phyloP scores from a whole-genome alignment of 2,329 filamentous ascomycete genomes.

The Colletotrichum eleusines region DNA sequence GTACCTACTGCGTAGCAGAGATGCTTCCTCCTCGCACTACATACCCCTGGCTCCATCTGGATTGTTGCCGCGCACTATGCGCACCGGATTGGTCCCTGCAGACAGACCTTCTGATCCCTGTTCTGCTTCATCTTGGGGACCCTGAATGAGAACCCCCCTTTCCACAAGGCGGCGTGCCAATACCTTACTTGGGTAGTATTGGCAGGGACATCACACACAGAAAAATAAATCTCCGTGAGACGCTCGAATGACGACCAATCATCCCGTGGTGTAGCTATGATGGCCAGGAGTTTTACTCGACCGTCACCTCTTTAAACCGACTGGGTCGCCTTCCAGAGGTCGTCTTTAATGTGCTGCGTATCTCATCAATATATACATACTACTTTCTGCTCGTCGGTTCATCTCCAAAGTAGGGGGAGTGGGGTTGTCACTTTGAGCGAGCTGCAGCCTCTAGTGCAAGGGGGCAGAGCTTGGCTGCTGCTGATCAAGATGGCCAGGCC shows the following conservation, averaged over 20 bases:
- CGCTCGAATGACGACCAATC: conserved; percentile 24
- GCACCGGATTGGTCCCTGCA: conserved; percentile 20
- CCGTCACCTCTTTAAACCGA: neutral
- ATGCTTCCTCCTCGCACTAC: neutral
- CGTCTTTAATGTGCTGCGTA: neutral
- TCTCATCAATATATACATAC: neutral
- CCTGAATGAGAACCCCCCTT: neutral
- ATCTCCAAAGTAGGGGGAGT: neutral
- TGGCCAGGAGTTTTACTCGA: neutral
- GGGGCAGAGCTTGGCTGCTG: conserved; percentile 18
- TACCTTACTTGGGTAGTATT: conserved; percentile 11
- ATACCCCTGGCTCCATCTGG: conserved; percentile 1
- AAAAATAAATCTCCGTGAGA: conserved; percentile 26
- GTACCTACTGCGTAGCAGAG: too few species aligned
- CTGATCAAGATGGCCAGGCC: conserved; percentile 31
- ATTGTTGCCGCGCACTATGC: neutral
- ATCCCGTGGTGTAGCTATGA: neutral
- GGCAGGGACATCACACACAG: conserved; percentile 14
- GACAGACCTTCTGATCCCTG: neutral
- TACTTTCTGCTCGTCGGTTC: neutral
- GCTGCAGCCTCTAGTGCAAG: too few species aligned
- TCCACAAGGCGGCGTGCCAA: conserved; percentile 2
- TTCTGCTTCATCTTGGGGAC: conserved; percentile 12
- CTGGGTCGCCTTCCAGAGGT: neutral
- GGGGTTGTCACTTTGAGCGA: too few species aligned